A percentile compares a stretch with the other conserved stretches of the same genome.
phyloP scores from a whole-genome alignment of 148 eudicot species.

The Cornus florida region DNA sequence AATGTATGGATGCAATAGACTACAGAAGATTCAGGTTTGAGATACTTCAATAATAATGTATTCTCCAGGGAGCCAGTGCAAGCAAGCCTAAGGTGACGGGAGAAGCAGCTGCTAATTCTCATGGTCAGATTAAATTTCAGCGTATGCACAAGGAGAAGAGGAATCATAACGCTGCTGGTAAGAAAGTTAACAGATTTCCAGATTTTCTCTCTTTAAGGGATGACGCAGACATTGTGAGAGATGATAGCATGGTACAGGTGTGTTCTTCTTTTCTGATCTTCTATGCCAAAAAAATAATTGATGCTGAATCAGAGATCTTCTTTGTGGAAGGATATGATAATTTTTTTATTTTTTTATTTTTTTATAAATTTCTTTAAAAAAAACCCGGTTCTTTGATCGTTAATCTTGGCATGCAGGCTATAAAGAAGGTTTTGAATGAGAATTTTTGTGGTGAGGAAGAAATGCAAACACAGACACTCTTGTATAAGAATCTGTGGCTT shows the following conservation, averaged over 20 bases:
- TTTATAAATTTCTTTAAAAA: neutral
- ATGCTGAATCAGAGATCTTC: neutral
- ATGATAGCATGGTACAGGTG: constrained; percentile 52
- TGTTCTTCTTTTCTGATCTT: constrained; percentile 5
- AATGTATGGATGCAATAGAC: constrained; percentile 2
- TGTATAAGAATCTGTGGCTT: constrained; percentile 84
- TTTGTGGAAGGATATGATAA: neutral
- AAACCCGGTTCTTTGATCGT: neutral
- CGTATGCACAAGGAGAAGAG: constrained; percentile 5
- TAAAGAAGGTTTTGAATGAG: constrained; percentile 59
- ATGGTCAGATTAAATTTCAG: constrained; percentile 2
- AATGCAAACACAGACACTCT: constrained; percentile 43
- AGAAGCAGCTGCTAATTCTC: constrained; percentile 12
- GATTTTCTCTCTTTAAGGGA: constrained; percentile 21
- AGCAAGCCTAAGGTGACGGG: constrained; percentile 13
- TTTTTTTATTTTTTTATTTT: neutral
- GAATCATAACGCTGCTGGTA: constrained; percentile 15
- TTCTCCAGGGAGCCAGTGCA: constrained; percentile 31
- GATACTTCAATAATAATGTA: neutral
- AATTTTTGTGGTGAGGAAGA: constrained; percentile 53
- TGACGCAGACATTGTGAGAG: constrained; percentile 27
- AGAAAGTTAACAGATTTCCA: constrained; percentile 23
- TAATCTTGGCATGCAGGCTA: constrained; percentile 48
- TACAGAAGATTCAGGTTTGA: neutral
- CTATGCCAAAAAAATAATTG: neutral